phyloP scores from a whole-genome alignment of 2,329 filamentous ascomycete species.

The Corinectria fuckeliana region DNA sequence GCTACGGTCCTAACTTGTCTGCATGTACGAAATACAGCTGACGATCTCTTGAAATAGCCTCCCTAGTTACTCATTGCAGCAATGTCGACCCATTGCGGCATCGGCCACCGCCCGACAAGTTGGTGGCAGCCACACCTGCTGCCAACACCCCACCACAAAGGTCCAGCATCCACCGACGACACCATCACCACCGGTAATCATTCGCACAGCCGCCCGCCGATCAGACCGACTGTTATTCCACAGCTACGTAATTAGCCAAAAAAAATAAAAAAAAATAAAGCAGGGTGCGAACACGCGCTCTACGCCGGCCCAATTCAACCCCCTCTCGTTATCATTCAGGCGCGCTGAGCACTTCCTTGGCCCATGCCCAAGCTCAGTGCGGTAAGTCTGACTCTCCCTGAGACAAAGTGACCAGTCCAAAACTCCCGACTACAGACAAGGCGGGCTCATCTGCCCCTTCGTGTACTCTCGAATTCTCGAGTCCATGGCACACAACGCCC shows the following conservation, averaged over 20 bases:
- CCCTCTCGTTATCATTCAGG: neutral
- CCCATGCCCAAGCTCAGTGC: neutral
- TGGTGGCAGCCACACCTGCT: conserved; percentile 22
- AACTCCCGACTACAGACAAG: neutral
- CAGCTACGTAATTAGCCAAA: neutral
- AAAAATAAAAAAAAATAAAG: neutral
- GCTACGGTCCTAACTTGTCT: no score
- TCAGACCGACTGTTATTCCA: conserved; percentile 3
- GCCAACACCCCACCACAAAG: conserved; percentile 9
- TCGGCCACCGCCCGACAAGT: conserved; percentile 14
- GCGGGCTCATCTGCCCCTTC: conserved; percentile 1
- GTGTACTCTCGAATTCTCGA: conserved; percentile 16
- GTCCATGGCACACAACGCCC: conserved; percentile 22
- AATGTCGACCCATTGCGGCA: conserved; percentile 8
- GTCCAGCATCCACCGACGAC: conserved; percentile 15
- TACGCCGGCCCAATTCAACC: neutral
- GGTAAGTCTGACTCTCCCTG: conserved; percentile 5
- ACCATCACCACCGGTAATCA: conserved; percentile 15
- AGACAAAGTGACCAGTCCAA: conserved; percentile 8
- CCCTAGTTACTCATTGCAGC: conserved; percentile 16
- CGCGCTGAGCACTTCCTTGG: neutral
- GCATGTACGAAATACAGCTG: neutral
- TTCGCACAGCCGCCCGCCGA: neutral
- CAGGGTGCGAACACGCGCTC: neutral
- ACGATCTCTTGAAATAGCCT: conserved; percentile 8